Base-by-base conservation (phyloP, 345 rosid species). In the Conringia planisiliqua region DNA sequence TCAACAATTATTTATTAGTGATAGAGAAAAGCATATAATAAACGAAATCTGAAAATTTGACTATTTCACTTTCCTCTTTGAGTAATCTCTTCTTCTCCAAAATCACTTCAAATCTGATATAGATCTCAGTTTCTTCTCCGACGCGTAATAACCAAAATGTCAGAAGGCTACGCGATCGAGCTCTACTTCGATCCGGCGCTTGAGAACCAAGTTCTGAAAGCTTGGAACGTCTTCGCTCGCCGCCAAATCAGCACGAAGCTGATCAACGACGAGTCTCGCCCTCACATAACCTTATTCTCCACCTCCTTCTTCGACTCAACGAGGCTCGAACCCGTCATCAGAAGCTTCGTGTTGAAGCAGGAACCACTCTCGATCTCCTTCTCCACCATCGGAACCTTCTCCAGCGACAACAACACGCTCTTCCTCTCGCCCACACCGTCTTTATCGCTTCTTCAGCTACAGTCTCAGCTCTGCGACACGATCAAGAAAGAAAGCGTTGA, bases 191-290 rank as follows among this genome's bases (percentile, higher is more conserved):
- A 96, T 62, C 96, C 98, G 0, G 97, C 98, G 0, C 93, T 92
- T 2, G 99, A 96, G 69, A 96, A 96, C 83, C 99, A 96, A 82
- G 96, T 90, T 50, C 71, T 90, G 77, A 92, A 96, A 85, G 94
- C 98, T 48, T 96, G 98, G 97, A 96, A 96, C 77, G 98, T 96
- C 64, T 84, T 96, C 55, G 99, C 99, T 52, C 97, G 97, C 62
- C 99, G 98, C 36, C 98, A 96, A 80, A 90, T 92, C 85, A 92
- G 98, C 66, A 86, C 93, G 40, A 93, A 92, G 39, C 82, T 96
- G 71, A 92, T 96, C 73, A 95, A 83, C 82, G 90, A 89, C 78
- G 96, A 90, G 82, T 92, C 99, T 18, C 92, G 99, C 12, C 99
- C 99, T 1, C 96, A 89, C 80, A 85, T 96, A 80, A 92, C 98